Base-by-base conservation (phyloP, 1,139 yeast genomes). In the Geotrichum histeridarum region DNA sequence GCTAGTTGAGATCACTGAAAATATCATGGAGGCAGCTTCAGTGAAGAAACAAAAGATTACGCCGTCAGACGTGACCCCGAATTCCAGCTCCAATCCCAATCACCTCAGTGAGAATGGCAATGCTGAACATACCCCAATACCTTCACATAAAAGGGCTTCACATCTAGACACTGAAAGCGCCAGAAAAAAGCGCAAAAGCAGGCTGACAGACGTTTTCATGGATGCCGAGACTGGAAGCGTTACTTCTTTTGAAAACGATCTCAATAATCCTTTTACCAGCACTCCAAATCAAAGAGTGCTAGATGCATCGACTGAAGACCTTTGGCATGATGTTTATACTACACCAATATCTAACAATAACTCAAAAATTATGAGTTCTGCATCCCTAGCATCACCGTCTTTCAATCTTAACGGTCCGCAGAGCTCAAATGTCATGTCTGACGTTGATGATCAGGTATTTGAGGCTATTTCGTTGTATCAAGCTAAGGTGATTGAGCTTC, bases 401-500 rank as follows among this genome's bases (percentile, higher is more conserved):
- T 31, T 14, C n/a, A 44, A 38, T 22, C 14, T 6, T 7, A 43
- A 31, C 22, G 33, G 14, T 8, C 12, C 18, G 3, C 27, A 17
- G 39, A 32, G 30, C 37, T 11, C 17, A 11, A 5, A n/a, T 4
- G 42, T 33, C 35, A 42, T 31, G 31, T 38, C 44, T 14, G 31
- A 37, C 30, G 39, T 12, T 1, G 53, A 50, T 27, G 49, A 31
- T 32, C 53, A 33, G 8, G 32, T 18, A 15, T 50, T 38, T 38
- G 49, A 50, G 22, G 32, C 53, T n/a, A 39, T 50, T 27, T 12
- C 42, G 17, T 3, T 27, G 9, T 35, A 50, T 15, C 55, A 53
- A 31, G 12, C 17, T 4, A 53, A 53, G 36, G 41, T 53, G 14
- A 53, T 53, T n/a, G 50, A 48, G 9, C 48, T 53, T 9, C 52